Evolutionary conservation across 2,329 filamentous ascomycete genomes (phyloP).

Genomic region (Claviceps sp.): DNA sequence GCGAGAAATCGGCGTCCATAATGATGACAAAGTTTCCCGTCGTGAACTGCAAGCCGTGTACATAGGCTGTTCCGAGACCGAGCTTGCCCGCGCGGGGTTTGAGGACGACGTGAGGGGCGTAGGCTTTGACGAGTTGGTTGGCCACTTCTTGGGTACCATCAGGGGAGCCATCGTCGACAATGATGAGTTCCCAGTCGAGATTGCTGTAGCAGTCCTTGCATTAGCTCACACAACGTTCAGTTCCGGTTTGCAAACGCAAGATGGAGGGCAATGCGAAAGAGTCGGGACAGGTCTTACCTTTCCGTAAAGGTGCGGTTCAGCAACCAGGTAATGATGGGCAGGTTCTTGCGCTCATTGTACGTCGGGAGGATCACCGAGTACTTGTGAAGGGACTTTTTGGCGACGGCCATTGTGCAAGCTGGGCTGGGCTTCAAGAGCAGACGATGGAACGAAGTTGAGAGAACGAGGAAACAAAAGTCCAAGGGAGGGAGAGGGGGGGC

Average conservation of each 20-base stretch:
- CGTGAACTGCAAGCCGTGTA: slow-evolving; percentile 81
- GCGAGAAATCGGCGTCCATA: slow-evolving; percentile 99
- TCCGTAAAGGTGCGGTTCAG: slow-evolving; percentile 85
- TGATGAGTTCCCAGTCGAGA: slow-evolving; percentile 92
- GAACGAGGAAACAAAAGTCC: background rate
- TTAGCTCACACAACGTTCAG: background rate
- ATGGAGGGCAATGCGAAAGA: background rate
- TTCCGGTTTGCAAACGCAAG: background rate
- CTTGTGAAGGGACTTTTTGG: slow-evolving; percentile 45
- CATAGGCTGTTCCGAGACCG: slow-evolving; percentile 91
- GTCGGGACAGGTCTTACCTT: slow-evolving; percentile 44
- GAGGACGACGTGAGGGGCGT: slow-evolving; percentile 66
- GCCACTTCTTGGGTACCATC: slow-evolving; percentile 90
- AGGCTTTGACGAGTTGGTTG: slow-evolving; percentile 77
- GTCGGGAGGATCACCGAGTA: slow-evolving; percentile 97
- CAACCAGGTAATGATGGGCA: slow-evolving; percentile 91
- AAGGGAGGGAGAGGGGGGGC: background rate
- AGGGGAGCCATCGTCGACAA: slow-evolving; percentile 95
- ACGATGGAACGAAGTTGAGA: background rate
- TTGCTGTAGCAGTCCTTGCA: slow-evolving; percentile 39
- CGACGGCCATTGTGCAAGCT: slow-evolving; percentile 30
- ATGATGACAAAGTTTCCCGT: slow-evolving; percentile 96
- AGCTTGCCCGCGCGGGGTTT: slow-evolving; percentile 88
- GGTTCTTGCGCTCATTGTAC: slow-evolving; percentile 95
- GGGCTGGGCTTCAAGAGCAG: background rate